Percentiles rank a stretch among this genome's conserved stretches.
Conservation (phyloP, 2,329 filamentous ascomycete genomes). For the Fusarium fujikuroi region DNA sequence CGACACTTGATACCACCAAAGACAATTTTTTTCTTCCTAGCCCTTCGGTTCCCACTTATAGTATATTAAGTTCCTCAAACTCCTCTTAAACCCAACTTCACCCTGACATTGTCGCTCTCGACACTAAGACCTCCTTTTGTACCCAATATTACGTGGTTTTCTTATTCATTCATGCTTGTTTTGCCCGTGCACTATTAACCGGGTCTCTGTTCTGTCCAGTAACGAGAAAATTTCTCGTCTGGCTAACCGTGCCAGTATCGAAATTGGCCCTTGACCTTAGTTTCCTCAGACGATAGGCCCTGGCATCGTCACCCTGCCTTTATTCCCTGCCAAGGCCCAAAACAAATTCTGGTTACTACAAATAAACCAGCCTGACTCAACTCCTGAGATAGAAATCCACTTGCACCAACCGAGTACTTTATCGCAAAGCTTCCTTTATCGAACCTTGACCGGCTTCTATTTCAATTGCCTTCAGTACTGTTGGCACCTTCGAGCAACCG, state of each 20-base stretch:
- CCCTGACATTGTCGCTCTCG: conserved; percentile 29
- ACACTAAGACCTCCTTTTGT: conserved; percentile 27
- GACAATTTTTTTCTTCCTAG: conserved; percentile 38
- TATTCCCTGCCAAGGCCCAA: conserved; percentile 35
- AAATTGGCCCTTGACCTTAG: conserved; percentile 35
- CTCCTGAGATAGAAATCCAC: conserved; percentile 23
- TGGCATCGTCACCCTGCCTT: conserved; percentile 24
- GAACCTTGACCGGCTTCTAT: background rate
- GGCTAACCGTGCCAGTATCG: conserved; percentile 28
- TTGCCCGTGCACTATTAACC: conserved; percentile 10
- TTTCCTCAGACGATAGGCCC: conserved; percentile 31
- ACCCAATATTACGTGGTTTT: background rate
- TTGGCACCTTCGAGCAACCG: conserved; percentile 9
- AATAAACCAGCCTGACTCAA: conserved; percentile 31
- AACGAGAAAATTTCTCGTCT: conserved; percentile 27
- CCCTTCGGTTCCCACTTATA: conserved; percentile 36
- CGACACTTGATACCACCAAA: conserved; percentile 41
- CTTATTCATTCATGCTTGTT: background rate
- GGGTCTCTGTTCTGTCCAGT: conserved; percentile 12
- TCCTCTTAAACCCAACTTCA: conserved; percentile 37
- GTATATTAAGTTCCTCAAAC: conserved; percentile 27
- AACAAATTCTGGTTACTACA: conserved; percentile 27
- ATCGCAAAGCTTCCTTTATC: conserved; percentile 9
- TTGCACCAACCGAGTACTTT: conserved; percentile 6
- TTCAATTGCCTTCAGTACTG: conserved; percentile 6